Evolutionary conservation across 2,329 filamentous ascomycete species (phyloP), one percentile per base, ranked within the genome.

Genomic region (Emericellopsis cladophorae): DNA sequence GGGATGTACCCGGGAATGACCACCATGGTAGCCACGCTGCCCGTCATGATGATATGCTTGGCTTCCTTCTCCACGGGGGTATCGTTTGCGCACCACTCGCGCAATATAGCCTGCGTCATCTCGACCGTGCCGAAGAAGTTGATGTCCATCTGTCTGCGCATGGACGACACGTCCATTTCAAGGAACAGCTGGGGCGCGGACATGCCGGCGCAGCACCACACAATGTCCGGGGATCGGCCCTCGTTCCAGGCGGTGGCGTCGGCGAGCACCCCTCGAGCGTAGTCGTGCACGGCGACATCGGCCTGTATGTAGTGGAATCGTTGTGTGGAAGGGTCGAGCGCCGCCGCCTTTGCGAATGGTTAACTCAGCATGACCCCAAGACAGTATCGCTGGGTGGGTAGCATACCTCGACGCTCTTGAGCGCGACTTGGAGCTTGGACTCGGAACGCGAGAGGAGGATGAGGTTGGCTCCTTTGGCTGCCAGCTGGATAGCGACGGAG

Each of bases 71-170:
- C 59, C 31, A 67, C 53, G 8, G 66, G 58, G 5, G 59, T 60
- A 9, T 60, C 59, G 11, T 69, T 67, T 4, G 64, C 61, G 36
- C 88, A 74, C 90, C 90, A 95, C 45, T 75, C 71, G 40, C 72
- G 74, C 45, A 95, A 65, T 15, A 83, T 77, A 16, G 85, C 79
- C 56, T 93, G 87, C 31, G 87, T 82, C 63, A 94, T 84, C 58
- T 94, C 92, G 33, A 82, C 81, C 24, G 80, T 79, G 38, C 86
- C 84, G 72, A 81, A 95, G 66, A 86, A 96, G 63, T 95, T 90
- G 50, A 90, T 75, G 54, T 95, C 86, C 86, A 95, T 95, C 58
- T 94, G 86, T 48, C 71, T 67, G 34, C 81, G 74, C 48, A 88
- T 66, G 10, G 72, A 74, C 7, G 78, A 65, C 40, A 85, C 66